Percentiles rank a stretch among this genome's conserved stretches.
Conservation (phyloP, 768 basidiomycete species). For the Psilocybe cubensis region DNA sequence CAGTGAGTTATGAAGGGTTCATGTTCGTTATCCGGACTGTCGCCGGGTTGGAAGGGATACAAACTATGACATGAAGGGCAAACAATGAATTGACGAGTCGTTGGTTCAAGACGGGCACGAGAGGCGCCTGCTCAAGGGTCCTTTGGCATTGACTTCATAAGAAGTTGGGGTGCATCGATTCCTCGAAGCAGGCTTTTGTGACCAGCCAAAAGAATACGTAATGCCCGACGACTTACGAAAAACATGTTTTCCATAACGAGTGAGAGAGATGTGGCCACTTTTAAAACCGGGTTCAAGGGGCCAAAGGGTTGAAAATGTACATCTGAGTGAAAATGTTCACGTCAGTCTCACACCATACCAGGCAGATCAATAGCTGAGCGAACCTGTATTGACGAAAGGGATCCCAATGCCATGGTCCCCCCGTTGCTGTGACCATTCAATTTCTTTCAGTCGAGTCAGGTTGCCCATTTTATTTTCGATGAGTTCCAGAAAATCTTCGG, state of each 20-base stretch:
- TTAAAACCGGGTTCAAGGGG: neutral
- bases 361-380: neutral
- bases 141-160: neutral
- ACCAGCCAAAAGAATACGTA: slow-evolving; percentile 21
- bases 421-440: slow-evolving; percentile 20
- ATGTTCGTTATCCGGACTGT: slow-evolving; percentile 4
- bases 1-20: slow-evolving; percentile 36
- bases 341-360: too few relatives aligned
- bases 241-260: slow-evolving; percentile 18
- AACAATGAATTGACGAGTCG: neutral
- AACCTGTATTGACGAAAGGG: slow-evolving; percentile 19
- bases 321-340: neutral
- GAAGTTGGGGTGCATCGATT: slow-evolving; percentile 1
- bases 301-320: neutral
- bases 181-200: slow-evolving; percentile 17
- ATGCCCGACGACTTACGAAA: slow-evolving; percentile 21
- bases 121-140: neutral
- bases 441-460: slow-evolving; percentile 15
- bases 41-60: neutral
- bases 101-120: neutral
- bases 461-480: slow-evolving; percentile 6
- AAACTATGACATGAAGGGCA: neutral
- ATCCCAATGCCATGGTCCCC: neutral
- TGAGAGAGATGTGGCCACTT: neutral
- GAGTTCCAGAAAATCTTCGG: slow-evolving; percentile 11